Evolutionary conservation across 73 alveolate species (phyloP).

Genomic region (Effrenium voratum): DNA sequence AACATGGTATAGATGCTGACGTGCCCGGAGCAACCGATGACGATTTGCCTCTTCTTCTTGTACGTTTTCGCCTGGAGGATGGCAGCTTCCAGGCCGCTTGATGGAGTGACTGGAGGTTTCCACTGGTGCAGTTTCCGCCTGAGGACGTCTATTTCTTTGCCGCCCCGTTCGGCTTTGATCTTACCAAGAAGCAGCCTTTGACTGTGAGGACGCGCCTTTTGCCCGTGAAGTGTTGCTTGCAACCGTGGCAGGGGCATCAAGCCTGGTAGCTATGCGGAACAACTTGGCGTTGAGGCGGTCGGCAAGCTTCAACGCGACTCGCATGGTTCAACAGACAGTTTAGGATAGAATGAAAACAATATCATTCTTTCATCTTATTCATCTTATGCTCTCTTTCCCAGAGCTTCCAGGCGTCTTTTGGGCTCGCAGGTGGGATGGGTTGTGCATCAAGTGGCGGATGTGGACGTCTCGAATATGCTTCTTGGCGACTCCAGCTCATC

Average conservation of each 20-base stretch:
- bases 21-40: no score
- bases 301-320: not conserved
- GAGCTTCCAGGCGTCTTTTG: no score
- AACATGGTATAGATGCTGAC: no score
- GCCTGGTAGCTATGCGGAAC: constrained; percentile 56
- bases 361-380: no score
- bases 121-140: no score
- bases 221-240: not conserved
- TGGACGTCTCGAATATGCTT: constrained; percentile 25
- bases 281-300: constrained; percentile 55
- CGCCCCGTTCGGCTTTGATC: constrained; percentile 79
- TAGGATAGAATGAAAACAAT: no score
- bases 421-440: constrained; percentile 40
- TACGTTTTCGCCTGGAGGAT: not conserved
- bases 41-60: not conserved
- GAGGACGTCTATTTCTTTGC: constrained; percentile 84
- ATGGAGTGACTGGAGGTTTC: no score
- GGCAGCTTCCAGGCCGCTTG: not conserved
- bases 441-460: constrained; percentile 1
- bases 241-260: constrained; percentile 31
- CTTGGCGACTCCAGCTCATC: not conserved
- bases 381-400: no score
- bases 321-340: no score
- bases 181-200: constrained; percentile 49
- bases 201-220: constrained; percentile 13